Percentiles rank a stretch among this genome's conserved stretches.
Conservation (phyloP, 2,329 filamentous ascomycete species). For the Microsporum canis region DNA sequence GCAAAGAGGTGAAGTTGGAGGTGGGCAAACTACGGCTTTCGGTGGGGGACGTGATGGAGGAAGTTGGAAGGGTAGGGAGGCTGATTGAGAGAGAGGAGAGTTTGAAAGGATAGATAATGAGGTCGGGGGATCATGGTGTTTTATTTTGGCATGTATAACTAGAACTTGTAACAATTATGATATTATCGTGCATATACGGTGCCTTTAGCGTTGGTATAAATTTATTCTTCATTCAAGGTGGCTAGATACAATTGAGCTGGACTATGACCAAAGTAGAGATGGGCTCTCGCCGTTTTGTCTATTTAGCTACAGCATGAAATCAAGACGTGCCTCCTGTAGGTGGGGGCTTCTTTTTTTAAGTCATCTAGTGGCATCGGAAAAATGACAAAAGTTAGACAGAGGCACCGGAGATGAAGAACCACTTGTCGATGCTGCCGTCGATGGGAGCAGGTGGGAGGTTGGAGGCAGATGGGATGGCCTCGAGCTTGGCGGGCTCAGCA, state of each 20-base stretch:
- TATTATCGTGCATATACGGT: too few species aligned
- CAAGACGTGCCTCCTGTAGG: not conserved
- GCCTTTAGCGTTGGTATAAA: too few species aligned
- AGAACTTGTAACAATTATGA: not conserved
- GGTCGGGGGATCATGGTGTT: constrained; percentile 9
- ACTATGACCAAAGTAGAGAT: not conserved
- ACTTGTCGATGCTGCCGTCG: constrained; percentile 96
- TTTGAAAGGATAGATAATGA: constrained; percentile 40
- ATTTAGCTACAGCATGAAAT: not conserved
- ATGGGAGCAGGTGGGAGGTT: constrained; percentile 77
- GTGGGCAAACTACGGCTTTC: constrained; percentile 65
- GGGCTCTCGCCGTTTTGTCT: not conserved
- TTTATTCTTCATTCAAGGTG: not conserved
- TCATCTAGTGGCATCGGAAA: not conserved
- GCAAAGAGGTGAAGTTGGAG: constrained; percentile 77
- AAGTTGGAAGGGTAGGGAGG: constrained; percentile 82
- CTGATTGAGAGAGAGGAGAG: constrained; percentile 72
- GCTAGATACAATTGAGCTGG: not conserved
- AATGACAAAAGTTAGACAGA: constrained; percentile 51
- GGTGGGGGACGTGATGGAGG: constrained; percentile 76
- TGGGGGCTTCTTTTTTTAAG: not conserved
- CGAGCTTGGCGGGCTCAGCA: constrained; percentile 57
- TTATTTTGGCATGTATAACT: not conserved
- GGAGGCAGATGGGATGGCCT: constrained; percentile 62
- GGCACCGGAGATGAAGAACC: constrained; percentile 99